Evolutionary conservation across 345 rosid species (phyloP).

Genomic region (Brassica carinata): DNA sequence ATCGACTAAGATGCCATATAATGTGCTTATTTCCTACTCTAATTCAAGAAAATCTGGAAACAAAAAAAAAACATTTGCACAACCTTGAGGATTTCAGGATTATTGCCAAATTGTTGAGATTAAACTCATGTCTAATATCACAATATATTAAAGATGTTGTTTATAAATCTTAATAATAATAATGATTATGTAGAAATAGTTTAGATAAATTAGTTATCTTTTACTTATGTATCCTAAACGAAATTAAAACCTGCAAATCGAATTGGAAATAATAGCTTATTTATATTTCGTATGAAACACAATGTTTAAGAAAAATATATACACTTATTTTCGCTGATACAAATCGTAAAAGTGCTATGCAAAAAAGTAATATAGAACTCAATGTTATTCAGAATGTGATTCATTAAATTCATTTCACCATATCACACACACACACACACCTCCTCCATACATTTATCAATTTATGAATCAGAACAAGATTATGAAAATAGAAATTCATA

Average conservation of each 20-base stretch:
- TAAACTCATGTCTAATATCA: conserved; percentile 31
- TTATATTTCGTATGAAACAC: background rate
- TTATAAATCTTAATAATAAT: conserved; percentile 17
- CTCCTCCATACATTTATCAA: background rate
- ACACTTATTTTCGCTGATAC: background rate
- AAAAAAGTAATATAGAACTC: background rate
- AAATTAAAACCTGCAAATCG: background rate
- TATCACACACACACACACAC: background rate
- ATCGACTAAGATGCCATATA: conserved; percentile 11
- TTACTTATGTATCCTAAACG: background rate
- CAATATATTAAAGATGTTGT: conserved; percentile 28
- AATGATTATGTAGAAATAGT: conserved; percentile 16
- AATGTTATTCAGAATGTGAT: background rate
- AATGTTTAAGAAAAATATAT: background rate
- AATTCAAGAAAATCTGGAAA: conserved; percentile 13
- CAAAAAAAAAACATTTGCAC: conserved; percentile 11
- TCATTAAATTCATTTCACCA: background rate
- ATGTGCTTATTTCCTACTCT: conserved; percentile 30
- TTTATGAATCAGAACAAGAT: background rate
- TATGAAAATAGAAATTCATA: background rate
- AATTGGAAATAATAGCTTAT: background rate
- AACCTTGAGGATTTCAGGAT: conserved; percentile 6
- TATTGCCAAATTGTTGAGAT: conserved; percentile 35
- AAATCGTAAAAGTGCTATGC: background rate
- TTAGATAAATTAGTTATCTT: background rate